Base-by-base conservation (phyloP, 129 eudicot genomes). In the Erigeron canadensis region DNA sequence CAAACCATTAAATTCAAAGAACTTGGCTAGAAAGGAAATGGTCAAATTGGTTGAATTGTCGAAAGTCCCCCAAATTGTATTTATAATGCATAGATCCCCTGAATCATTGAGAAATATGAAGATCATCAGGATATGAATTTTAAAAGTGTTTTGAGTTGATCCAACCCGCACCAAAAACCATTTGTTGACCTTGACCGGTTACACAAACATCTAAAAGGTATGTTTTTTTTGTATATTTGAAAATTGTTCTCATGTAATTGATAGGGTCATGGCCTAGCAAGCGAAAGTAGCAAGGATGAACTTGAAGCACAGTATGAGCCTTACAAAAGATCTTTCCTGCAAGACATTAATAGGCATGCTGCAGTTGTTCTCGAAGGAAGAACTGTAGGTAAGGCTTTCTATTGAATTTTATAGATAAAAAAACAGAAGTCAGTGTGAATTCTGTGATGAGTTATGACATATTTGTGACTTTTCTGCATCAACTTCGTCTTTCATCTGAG, bases 291-390 rank as follows among this genome's bases (percentile, higher is more conserved):
- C 71, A 90, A 84, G 81, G 96, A 95, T 75, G 81, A 75, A 65
- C 47, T 86, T 37, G 99, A 95, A 43, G 67, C 96, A 46, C 97
- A 82, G 28, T 95, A 95, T 57, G 96, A 88, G 75, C 84, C 85
- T 42, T 95, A 71, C 65, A 86, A 79, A 75, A 81, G 96, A 72
- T 90, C 92, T 50, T 87, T 95, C 57, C 76, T 84, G 22, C 99
- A 90, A 90, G 87, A 90, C 70, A 87, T 90, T 46, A 95, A 95
- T 46, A 87, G 96, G 40, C 99, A 95, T 83, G 93, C 94, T 47
- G 97, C 97, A 46, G 99, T 95, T 82, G 99, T 95, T 77, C 99
- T 95, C 72, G 96, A 90, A 83, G 99, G 99, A 85, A 88, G 96
- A 84, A 72, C 89, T 71, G 74, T 89, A 63, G 98, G 98, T 85